Evolutionary conservation across 305 asterid species (phyloP).

Genomic region (Fraxinus sp.): DNA sequence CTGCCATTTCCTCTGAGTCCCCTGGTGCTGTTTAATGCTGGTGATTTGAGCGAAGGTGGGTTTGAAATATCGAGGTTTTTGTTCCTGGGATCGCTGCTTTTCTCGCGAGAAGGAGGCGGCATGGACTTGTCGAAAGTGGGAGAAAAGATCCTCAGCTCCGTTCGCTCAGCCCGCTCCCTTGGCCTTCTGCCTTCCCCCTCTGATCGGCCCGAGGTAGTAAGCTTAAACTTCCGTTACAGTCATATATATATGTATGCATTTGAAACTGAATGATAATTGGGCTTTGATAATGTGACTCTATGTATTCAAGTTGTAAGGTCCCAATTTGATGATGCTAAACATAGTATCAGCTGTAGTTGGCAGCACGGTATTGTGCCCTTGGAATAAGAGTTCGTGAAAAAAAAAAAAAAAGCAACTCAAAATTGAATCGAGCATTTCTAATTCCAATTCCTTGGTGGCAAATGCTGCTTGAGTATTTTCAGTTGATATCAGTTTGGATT

Average conservation of each 20-base stretch:
- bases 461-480: not conserved
- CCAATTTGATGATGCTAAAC: not conserved
- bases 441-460: not conserved
- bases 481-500: not conserved
- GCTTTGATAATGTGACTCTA: not conserved
- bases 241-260: not conserved
- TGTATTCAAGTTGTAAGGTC: not conserved
- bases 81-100: slow-evolving; percentile 92
- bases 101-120: slow-evolving; percentile 72
- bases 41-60: slow-evolving; percentile 73
- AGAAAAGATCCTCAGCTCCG: slow-evolving; percentile 95
- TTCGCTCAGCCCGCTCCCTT: slow-evolving; percentile 96
- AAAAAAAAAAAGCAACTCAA: not conserved
- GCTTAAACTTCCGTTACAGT: not conserved
- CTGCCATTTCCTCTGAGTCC: slow-evolving; percentile 83
- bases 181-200: slow-evolving; percentile 74
- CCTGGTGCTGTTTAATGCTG: slow-evolving; percentile 69
- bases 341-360: slow-evolving; percentile 1
- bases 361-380: not conserved
- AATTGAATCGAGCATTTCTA: not conserved
- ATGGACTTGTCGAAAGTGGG: slow-evolving; percentile 99
- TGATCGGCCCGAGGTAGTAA: slow-evolving; percentile 86
- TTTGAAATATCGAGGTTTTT: slow-evolving; percentile 84
- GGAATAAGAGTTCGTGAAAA: not conserved
- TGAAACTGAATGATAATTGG: not conserved